A percentile compares a stretch with the other conserved stretches of the same genome.
Conservation (phyloP, 73 alveolate species). For the Durusdinium trenchii region DNA sequence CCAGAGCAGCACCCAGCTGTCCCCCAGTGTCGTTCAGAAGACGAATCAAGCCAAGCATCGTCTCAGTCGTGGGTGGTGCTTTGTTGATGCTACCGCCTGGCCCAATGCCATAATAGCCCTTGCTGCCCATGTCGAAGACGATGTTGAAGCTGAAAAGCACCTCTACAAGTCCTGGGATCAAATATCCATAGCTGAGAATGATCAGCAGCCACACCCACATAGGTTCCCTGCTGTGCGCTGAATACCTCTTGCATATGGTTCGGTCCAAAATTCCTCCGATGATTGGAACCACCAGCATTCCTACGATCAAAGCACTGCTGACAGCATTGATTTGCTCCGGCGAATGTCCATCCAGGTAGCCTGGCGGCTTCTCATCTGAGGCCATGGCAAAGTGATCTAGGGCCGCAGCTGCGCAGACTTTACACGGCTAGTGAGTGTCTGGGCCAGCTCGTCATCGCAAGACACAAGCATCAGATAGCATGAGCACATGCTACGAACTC, state of each 20-base stretch:
- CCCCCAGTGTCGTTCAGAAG: slow-evolving; percentile 72
- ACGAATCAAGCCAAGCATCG: slow-evolving; percentile 62
- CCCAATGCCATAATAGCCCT: slow-evolving; percentile 93
- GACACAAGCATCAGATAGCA: no score
- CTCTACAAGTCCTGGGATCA: slow-evolving; percentile 58
- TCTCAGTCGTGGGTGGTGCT: slow-evolving; percentile 91
- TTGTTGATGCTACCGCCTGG: slow-evolving; percentile 54
- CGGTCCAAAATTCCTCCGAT: slow-evolving; percentile 13
- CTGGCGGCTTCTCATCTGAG: background rate
- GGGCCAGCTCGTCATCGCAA: no score
- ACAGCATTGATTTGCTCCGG: no score
- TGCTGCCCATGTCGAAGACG: slow-evolving; percentile 79
- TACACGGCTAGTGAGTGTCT: no score
- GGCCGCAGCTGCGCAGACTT: no score
- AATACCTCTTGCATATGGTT: background rate
- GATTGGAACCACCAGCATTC: background rate
- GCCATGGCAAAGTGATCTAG: no score
- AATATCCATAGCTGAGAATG: slow-evolving; percentile 29
- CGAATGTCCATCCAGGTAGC: slow-evolving; percentile 69
- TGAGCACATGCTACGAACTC: no score
- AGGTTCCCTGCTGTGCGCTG: slow-evolving; percentile 75
- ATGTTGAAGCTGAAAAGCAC: slow-evolving; percentile 90
- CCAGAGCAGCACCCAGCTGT: slow-evolving; percentile 54
- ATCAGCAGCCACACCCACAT: slow-evolving; percentile 70
- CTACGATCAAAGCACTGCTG: background rate